Evolutionary conservation across 352 stramenopile species (phyloP).

Genomic region (Globisporangium nagaii): DNA sequence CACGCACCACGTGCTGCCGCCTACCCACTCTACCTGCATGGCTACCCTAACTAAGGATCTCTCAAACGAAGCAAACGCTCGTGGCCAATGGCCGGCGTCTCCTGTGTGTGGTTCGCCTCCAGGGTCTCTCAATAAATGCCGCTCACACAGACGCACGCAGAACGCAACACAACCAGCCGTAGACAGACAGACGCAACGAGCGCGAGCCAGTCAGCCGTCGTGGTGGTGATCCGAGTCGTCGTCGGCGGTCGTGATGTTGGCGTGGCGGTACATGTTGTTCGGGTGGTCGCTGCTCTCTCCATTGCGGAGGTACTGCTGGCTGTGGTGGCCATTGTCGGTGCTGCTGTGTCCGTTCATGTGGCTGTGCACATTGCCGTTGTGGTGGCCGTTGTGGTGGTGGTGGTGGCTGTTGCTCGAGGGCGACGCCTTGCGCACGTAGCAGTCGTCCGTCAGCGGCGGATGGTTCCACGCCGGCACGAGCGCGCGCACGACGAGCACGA

Average conservation of each 20-base stretch:
- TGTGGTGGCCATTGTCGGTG: background rate
- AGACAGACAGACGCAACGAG: no score
- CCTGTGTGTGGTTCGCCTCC: no score
- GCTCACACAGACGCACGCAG: background rate
- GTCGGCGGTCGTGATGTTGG: slow-evolving; percentile 7
- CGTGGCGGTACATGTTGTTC: slow-evolving; percentile 41
- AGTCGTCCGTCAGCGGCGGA: slow-evolving; percentile 23
- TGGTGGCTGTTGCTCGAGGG: slow-evolving; percentile 12
- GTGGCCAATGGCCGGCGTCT: no score
- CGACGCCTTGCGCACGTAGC: slow-evolving; percentile 29
- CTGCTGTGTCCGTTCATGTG: background rate
- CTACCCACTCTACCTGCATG: no score
- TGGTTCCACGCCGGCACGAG: slow-evolving; percentile 31
- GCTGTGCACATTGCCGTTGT: background rate
- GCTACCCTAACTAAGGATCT: no score
- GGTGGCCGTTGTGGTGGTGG: background rate
- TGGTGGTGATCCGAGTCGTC: background rate
- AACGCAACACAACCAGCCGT: no score
- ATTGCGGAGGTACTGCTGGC: slow-evolving; percentile 22
- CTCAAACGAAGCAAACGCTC: no score
- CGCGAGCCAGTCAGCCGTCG: background rate
- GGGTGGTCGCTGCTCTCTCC: slow-evolving; percentile 35
- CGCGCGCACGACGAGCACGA: slow-evolving; percentile 49
- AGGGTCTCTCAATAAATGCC: no score
- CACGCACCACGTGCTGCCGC: no score